Conservation (phyloP, 192 early-diverging fungal species). For the Rhizoclosmatium globosum region DNA sequence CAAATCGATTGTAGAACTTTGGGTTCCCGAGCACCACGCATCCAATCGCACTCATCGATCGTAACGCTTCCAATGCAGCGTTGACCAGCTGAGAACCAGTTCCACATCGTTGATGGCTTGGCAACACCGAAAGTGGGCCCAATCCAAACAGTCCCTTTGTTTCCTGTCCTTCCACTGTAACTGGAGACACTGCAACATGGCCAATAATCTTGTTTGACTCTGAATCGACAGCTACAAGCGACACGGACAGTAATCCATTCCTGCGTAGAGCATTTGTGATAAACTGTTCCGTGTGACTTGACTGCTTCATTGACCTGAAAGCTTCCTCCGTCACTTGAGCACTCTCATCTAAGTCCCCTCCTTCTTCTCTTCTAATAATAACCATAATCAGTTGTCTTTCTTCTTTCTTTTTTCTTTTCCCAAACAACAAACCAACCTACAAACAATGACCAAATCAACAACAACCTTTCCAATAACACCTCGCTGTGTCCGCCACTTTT, state of each 20-base stretch:
- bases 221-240: neutral
- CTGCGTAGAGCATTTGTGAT: neutral
- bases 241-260: neutral
- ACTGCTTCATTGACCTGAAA: neutral
- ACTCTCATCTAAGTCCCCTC: neutral
- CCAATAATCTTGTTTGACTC: neutral
- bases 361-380: neutral
- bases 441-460: no score
- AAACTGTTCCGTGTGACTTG: conserved; percentile 7
- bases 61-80: neutral
- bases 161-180: neutral
- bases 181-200: neutral
- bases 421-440: neutral
- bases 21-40: neutral
- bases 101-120: neutral
- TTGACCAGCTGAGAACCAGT: neutral
- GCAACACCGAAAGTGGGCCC: neutral
- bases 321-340: neutral
- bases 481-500: neutral
- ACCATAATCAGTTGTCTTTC: neutral
- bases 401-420: neutral
- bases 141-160: neutral
- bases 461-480: neutral
- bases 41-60: neutral
- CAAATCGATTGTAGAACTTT: neutral